phyloP scores from a whole-genome alignment of 164 flowering plant species.

The Vitis riparia region DNA sequence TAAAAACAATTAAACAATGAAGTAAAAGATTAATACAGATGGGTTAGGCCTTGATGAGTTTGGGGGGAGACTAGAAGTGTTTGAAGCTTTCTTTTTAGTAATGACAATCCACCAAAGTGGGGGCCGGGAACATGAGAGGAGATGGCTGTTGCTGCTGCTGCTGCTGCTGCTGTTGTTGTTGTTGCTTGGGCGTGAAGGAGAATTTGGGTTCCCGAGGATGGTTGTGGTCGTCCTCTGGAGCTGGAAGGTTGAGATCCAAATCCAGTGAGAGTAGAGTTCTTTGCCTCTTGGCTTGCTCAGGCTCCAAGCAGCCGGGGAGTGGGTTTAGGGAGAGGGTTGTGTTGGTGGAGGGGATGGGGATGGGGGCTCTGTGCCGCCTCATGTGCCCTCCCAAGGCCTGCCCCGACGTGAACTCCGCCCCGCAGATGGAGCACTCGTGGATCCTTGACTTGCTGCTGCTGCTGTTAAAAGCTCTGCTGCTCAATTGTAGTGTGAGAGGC shows the following conservation, averaged over 20 bases:
- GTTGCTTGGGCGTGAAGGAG: constrained; percentile 36
- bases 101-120: constrained; percentile 63
- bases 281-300: constrained; percentile 19
- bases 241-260: constrained; percentile 73
- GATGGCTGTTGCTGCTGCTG: constrained; percentile 18
- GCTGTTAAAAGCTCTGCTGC: constrained; percentile 5
- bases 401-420: constrained; percentile 79
- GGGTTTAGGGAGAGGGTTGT: constrained; percentile 22
- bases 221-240: constrained; percentile 51
- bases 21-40: too few species aligned
- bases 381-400: constrained; percentile 89
- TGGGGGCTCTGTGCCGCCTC: constrained; percentile 60
- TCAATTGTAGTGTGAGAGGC: constrained; percentile 32
- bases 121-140: constrained; percentile 33
- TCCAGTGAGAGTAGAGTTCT: constrained; percentile 33
- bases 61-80: not conserved
- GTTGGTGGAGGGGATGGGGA: not conserved
- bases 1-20: too few species aligned
- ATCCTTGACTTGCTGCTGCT: constrained; percentile 33
- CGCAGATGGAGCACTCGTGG: constrained; percentile 81
- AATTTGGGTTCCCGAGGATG: constrained; percentile 26
- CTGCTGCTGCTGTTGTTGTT: constrained; percentile 14
- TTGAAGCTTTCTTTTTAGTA: constrained; percentile 29
- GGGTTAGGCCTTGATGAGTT: not conserved
- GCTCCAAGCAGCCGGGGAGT: constrained; percentile 11